phyloP scores from a whole-genome alignment of 1,284 basidiomycete species.

The Thecaphora thlaspeos region DNA sequence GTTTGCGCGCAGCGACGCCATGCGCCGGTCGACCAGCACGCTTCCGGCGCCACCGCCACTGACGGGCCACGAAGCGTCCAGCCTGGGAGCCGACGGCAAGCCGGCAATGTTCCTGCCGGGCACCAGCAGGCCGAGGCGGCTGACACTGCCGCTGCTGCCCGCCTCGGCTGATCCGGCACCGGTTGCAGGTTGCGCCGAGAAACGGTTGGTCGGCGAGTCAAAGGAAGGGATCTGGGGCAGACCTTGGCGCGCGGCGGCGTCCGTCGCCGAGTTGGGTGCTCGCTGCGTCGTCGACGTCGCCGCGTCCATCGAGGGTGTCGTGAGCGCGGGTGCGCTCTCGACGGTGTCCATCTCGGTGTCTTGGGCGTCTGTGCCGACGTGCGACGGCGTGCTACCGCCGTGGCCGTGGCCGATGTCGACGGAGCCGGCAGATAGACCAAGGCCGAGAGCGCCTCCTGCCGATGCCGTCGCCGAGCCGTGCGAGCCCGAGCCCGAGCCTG shows the following conservation, averaged over 20 bases:
- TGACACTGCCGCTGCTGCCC: slow-evolving; percentile 7
- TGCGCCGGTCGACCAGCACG: neutral
- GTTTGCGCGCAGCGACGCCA: neutral
- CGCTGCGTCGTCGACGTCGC: neutral
- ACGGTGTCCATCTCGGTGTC: too few relatives aligned
- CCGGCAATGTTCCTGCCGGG: neutral
- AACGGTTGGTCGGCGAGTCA: slow-evolving; percentile 30
- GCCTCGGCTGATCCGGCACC: slow-evolving; percentile 1
- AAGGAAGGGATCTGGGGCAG: slow-evolving; percentile 22
- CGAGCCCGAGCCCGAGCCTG: too few relatives aligned
- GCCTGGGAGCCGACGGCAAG: neutral
- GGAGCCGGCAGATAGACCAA: too few relatives aligned
- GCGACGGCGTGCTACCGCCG: too few relatives aligned
- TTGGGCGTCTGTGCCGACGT: too few relatives aligned
- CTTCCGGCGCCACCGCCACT: neutral
- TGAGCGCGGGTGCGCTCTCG: too few relatives aligned
- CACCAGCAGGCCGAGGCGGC: slow-evolving; percentile 3
- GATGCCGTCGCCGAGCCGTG: too few relatives aligned
- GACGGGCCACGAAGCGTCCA: neutral
- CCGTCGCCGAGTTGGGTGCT: slow-evolving; percentile 7
- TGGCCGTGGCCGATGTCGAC: too few relatives aligned
- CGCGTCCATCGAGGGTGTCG: too few relatives aligned
- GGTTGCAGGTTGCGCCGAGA: slow-evolving; percentile 14
- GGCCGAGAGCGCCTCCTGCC: too few relatives aligned
- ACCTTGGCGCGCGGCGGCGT: slow-evolving; percentile 16